A percentile compares a stretch with the other conserved stretches of the same genome.
phyloP scores from a whole-genome alignment of 495 filamentous ascomycete species.

The Saxispiralis lemnorum region DNA sequence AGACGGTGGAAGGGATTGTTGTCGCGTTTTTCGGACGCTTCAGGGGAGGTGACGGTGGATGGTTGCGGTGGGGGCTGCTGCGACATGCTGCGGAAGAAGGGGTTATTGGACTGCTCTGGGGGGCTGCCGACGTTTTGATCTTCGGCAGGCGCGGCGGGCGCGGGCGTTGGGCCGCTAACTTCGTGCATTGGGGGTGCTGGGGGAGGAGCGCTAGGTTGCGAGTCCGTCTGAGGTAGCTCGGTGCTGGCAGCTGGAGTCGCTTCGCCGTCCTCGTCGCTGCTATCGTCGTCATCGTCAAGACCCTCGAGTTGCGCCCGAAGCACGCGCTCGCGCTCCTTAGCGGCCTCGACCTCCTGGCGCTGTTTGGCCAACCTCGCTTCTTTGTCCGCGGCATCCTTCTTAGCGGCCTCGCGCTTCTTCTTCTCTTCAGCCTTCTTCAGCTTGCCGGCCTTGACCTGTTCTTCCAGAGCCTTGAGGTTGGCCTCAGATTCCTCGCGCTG shows the following conservation, averaged over 20 bases:
- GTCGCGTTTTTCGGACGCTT: constrained; percentile 35
- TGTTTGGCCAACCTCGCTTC: constrained; percentile 70
- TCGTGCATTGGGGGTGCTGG: constrained; percentile 26
- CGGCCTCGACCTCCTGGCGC: constrained; percentile 79
- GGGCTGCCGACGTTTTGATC: constrained; percentile 19
- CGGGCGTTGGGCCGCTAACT: constrained; percentile 10
- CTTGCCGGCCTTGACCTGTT: constrained; percentile 85
- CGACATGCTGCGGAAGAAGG: constrained; percentile 55
- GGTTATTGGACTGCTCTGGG: constrained; percentile 28
- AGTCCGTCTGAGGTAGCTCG: constrained; percentile 25
- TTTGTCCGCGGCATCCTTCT: constrained; percentile 73
- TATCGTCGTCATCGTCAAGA: constrained; percentile 64
- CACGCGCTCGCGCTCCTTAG: constrained; percentile 72
- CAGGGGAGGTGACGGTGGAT: constrained; percentile 24
- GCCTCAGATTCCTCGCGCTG: constrained; percentile 71
- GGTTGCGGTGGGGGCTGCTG: constrained; percentile 19
- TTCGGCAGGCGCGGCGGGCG: constrained; percentile 13
- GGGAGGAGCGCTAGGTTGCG: constrained; percentile 21
- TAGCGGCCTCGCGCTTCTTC: constrained; percentile 69
- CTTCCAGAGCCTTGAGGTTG: constrained; percentile 71
- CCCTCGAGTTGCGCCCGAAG: constrained; percentile 73
- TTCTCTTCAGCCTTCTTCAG: constrained; percentile 96
- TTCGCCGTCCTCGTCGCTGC: constrained; percentile 78
- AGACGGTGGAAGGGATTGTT: constrained; percentile 96
- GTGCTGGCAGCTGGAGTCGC: constrained; percentile 5